Conservation (phyloP, 164 flowering plant genomes). For the Amborella trichopoda region DNA sequence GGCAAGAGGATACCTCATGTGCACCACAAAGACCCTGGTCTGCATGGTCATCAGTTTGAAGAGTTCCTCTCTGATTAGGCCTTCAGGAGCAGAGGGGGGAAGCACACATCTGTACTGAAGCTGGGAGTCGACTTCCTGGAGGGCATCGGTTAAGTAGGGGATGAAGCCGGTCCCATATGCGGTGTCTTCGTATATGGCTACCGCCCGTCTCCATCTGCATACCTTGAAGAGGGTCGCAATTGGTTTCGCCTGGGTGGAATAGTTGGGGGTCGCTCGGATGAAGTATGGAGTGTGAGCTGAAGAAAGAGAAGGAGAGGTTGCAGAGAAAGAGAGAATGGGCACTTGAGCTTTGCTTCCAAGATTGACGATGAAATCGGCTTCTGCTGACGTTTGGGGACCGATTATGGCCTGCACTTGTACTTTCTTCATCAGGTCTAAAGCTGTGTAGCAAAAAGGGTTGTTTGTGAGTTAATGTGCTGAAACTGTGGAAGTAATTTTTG, state of each 20-base stretch:
- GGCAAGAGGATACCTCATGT: slow-evolving; percentile 8
- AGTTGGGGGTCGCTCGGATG: slow-evolving; percentile 1
- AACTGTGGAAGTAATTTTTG: no score
- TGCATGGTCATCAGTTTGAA: slow-evolving; percentile 10
- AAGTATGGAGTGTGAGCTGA: slow-evolving; percentile 3
- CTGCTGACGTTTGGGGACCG: slow-evolving; percentile 9
- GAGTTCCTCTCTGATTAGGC: slow-evolving; percentile 6
- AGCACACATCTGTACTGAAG: slow-evolving; percentile 6
- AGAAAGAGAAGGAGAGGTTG: slow-evolving; percentile 9
- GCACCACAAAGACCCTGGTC: slow-evolving; percentile 19
- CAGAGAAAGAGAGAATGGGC: slow-evolving; percentile 15
- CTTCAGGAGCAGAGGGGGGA: slow-evolving; percentile 4
- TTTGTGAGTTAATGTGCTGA: no score
- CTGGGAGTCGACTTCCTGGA: slow-evolving; percentile 5
- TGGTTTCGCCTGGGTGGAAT: background rate
- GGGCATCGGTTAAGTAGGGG: slow-evolving; percentile 7
- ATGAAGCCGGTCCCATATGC: slow-evolving; percentile 1
- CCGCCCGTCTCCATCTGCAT: slow-evolving; percentile 4
- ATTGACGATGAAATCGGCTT: slow-evolving; percentile 8
- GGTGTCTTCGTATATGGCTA: slow-evolving; percentile 7
- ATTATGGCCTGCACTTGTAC: slow-evolving; percentile 9
- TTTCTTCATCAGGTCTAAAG: slow-evolving; percentile 11
- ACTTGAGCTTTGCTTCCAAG: slow-evolving; percentile 14
- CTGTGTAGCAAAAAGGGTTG: no score
- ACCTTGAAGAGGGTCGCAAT: background rate